A percentile compares a stretch with the other conserved stretches of the same genome.
These are phyloP conservation scores for Phylloporus scabripes DNA, from an alignment of 768 basidiomycete genomes.

Conservation along the genomic window DNA sequence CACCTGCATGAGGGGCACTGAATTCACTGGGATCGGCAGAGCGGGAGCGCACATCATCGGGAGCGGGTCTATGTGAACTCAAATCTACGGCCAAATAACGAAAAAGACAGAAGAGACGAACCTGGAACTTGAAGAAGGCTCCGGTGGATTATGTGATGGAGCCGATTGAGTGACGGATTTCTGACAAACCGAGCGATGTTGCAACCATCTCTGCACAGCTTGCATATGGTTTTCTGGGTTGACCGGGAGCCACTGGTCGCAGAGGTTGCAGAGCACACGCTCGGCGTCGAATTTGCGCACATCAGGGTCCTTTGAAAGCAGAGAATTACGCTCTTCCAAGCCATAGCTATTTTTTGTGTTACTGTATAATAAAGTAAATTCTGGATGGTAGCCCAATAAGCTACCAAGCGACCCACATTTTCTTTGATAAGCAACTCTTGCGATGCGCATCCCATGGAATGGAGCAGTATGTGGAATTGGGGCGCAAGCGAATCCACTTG, in stretches of 20 bases:
- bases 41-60: constrained; percentile 28
- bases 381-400: constrained; percentile 4
- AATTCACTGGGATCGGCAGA: constrained; percentile 24
- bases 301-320: constrained; percentile 60
- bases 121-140: constrained; percentile 24
- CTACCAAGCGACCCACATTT: constrained; percentile 44
- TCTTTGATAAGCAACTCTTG: constrained; percentile 77
- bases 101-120: constrained; percentile 8
- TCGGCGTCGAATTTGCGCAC: constrained; percentile 74
- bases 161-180: constrained; percentile 23
- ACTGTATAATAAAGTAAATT: constrained; percentile 11
- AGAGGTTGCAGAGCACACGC: constrained; percentile 61
- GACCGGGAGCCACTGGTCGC: constrained; percentile 63
- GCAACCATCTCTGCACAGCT: constrained; percentile 61
- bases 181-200: constrained; percentile 55
- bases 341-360: constrained; percentile 51
- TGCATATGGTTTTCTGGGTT: constrained; percentile 53
- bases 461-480: constrained; percentile 84
- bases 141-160: constrained; percentile 9
- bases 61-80: constrained; percentile 4
- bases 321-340: constrained; percentile 52
- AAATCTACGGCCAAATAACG: background rate
- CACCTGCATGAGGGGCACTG: constrained; percentile 18
- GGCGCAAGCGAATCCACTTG: constrained; percentile 82
- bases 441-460: constrained; percentile 86